Evolutionary conservation across 2,329 filamentous ascomycete genomes (phyloP).

Genomic region (Microcyclospora pomicola): DNA sequence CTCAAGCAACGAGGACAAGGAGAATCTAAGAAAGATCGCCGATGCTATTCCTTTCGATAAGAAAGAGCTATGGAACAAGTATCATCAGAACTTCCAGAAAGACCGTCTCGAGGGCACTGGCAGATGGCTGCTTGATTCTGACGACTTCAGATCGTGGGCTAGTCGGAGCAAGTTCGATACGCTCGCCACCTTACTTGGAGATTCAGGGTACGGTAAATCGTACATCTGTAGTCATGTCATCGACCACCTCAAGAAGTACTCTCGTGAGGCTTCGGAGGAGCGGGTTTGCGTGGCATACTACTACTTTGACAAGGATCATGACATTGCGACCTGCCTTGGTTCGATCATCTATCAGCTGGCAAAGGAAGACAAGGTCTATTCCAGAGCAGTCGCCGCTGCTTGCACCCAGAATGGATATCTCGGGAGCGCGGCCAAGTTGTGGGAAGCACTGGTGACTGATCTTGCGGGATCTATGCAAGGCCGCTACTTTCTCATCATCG

Average conservation of each 20-base stretch:
- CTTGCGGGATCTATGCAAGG: not conserved
- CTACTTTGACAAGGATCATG: conserved; percentile 2
- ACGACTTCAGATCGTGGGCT: conserved; percentile 1
- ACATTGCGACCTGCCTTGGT: not conserved
- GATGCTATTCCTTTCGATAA: not conserved
- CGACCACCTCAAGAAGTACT: not conserved
- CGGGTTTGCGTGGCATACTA: conserved; percentile 1
- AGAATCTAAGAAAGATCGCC: not conserved
- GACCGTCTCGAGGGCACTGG: not conserved
- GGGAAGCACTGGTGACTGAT: not conserved
- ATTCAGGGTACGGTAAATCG: not conserved
- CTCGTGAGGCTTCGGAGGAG: not conserved
- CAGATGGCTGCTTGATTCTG: not conserved
- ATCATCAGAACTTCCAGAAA: not conserved
- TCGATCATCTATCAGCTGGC: conserved; percentile 1
- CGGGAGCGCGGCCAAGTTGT: not conserved
- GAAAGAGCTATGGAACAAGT: not conserved
- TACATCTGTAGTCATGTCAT: conserved; percentile 2
- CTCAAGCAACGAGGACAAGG: not conserved
- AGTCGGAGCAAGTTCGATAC: not conserved
- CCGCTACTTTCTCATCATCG: conserved; percentile 1
- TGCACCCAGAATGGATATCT: not conserved
- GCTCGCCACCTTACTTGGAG: not conserved
- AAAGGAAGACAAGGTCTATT: not conserved
- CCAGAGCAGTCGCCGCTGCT: not conserved